Evolutionary conservation across 768 basidiomycete species (phyloP).

Genomic region (Suillus luteus): DNA sequence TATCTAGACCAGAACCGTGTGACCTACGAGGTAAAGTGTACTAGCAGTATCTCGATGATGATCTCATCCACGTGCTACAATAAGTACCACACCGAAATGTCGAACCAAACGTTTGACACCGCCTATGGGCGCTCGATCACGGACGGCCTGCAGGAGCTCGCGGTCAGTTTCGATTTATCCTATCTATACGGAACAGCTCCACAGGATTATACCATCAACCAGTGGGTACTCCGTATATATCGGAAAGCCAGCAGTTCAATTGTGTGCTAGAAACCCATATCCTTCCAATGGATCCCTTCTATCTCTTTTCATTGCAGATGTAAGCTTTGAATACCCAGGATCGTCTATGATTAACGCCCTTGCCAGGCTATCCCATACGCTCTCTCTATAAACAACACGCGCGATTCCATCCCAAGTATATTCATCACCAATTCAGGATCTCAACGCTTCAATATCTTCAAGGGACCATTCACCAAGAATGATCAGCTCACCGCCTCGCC

Average conservation of each 20-base stretch:
- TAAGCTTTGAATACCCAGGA: constrained; percentile 19
- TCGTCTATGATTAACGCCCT: constrained; percentile 1
- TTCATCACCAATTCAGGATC: constrained; percentile 67
- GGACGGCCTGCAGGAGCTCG: constrained; percentile 51
- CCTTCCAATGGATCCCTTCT: constrained; percentile 63
- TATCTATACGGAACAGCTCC: constrained; percentile 73
- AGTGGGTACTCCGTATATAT: constrained; percentile 39
- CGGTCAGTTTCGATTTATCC: constrained; percentile 60
- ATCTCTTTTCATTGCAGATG: constrained; percentile 55
- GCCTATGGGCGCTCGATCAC: constrained; percentile 53
- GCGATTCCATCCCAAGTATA: constrained; percentile 58
- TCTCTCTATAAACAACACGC: constrained; percentile 63
- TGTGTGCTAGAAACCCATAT: constrained; percentile 51
- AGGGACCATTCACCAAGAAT: constrained; percentile 75
- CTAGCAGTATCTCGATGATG: background rate
- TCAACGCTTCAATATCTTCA: constrained; percentile 66
- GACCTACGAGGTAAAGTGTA: constrained; percentile 61
- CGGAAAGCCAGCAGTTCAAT: background rate
- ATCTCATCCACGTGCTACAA: constrained; percentile 7
- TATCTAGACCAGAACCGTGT: constrained; percentile 83
- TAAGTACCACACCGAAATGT: constrained; percentile 65
- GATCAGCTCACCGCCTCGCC: constrained; percentile 79
- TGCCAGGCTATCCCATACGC: constrained; percentile 54
- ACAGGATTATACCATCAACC: constrained; percentile 67
- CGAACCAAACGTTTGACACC: constrained; percentile 65